phyloP scores from a whole-genome alignment of 2,329 filamentous ascomycete species.

The Tolypocladium guangdongense region DNA sequence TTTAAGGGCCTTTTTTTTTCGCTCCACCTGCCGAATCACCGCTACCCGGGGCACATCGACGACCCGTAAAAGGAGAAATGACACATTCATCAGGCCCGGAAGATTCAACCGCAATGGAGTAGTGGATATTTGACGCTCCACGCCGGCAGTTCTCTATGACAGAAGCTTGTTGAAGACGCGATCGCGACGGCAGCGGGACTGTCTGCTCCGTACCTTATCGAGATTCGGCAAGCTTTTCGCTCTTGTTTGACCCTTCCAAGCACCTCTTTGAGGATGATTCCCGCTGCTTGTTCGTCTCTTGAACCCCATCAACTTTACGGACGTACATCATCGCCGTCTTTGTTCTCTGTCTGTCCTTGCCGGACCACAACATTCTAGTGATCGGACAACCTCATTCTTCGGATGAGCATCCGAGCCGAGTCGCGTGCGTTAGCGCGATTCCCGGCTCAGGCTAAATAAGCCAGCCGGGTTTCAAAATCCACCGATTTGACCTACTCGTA shows the following conservation, averaged over 20 bases:
- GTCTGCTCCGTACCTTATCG: not conserved
- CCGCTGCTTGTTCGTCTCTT: not conserved
- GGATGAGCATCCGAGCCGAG: not conserved
- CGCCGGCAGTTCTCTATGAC: no score
- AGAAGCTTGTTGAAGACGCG: not conserved
- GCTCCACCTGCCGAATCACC: not conserved
- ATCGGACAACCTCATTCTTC: not conserved
- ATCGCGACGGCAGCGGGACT: not conserved
- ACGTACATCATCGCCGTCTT: not conserved
- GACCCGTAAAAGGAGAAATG: not conserved
- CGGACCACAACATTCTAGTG: not conserved
- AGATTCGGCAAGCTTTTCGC: not conserved
- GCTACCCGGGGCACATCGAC: not conserved
- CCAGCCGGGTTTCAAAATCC: not conserved
- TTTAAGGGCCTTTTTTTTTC: not conserved
- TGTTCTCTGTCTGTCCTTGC: not conserved
- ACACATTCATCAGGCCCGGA: not conserved
- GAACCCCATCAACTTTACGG: not conserved
- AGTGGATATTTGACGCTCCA: not conserved
- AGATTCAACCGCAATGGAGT: not conserved
- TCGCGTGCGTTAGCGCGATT: not conserved
- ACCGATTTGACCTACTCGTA: not conserved
- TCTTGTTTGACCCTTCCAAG: no score
- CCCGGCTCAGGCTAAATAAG: not conserved
- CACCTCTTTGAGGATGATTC: not conserved